Conservation (phyloP, 352 stramenopile genomes). For the Phytophthora aleatoria region DNA sequence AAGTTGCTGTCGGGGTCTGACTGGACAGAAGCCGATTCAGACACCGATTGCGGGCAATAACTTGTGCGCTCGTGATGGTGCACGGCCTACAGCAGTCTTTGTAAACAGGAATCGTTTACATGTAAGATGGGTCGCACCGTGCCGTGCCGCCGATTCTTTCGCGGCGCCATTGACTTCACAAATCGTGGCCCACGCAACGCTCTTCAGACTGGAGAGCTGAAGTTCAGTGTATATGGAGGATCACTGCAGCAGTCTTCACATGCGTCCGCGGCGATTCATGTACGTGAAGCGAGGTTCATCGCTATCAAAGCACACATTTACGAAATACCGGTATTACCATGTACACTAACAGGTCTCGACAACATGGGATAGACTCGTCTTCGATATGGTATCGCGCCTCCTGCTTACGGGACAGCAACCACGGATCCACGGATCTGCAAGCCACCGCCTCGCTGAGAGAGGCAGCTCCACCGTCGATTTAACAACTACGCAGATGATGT, state of each 20-base stretch:
- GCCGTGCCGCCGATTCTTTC: conserved; percentile 22
- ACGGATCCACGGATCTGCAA: neutral
- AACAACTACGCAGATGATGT: neutral
- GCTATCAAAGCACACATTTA: no score
- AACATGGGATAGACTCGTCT: conserved; percentile 21
- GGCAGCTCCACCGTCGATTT: neutral
- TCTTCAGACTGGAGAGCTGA: no score
- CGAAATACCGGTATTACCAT: no score
- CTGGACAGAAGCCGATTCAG: conserved; percentile 6
- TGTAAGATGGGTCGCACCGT: neutral
- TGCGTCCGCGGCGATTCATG: neutral
- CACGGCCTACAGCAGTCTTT: neutral
- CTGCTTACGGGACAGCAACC: neutral
- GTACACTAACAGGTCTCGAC: neutral
- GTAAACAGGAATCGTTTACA: conserved; percentile 17
- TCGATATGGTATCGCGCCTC: neutral
- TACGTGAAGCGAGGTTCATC: no score
- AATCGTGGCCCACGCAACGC: conserved; percentile 12
- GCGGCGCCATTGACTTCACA: conserved; percentile 1
- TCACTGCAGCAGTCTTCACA: conserved; percentile 4
- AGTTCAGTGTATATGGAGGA: conserved; percentile 1
- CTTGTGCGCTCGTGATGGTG: conserved; percentile 27
- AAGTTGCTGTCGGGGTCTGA: conserved; percentile 7
- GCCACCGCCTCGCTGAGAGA: conserved; percentile 4
- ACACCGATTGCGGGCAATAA: conserved; percentile 17